These are phyloP conservation scores for Aspergillus sergii DNA, from an alignment of 2,329 filamentous ascomycete species.

Conservation along the genomic window DNA sequence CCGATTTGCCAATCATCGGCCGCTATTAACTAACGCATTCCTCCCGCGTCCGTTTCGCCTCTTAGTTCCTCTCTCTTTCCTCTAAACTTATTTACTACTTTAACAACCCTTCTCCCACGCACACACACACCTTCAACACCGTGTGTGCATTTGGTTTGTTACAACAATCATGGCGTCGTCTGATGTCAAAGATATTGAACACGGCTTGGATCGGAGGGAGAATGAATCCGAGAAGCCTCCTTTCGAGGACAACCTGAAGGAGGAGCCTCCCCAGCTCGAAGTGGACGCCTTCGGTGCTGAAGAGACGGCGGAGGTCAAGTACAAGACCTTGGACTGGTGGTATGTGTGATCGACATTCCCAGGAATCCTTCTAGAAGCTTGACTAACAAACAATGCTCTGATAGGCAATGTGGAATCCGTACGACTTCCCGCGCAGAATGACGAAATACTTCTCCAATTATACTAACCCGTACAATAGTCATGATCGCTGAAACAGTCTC, in stretches of 20 bases:
- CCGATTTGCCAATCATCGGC: constrained; percentile 5
- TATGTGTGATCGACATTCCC: constrained; percentile 11
- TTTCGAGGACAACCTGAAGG: constrained; percentile 17
- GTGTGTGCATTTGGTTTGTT: neutral
- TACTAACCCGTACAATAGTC: constrained; percentile 29
- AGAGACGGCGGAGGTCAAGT: constrained; percentile 44
- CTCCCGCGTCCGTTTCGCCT: neutral
- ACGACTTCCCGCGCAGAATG: constrained; percentile 8
- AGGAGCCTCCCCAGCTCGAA: constrained; percentile 8
- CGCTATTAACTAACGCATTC: constrained; percentile 2
- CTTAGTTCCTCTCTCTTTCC: neutral
- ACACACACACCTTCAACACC: neutral
- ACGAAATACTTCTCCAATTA: too few species aligned
- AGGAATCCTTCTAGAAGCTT: neutral
- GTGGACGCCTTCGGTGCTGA: constrained; percentile 37
- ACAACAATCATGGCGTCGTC: neutral
- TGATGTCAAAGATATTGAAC: constrained; percentile 2
- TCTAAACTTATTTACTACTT: neutral
- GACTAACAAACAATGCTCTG: constrained; percentile 36
- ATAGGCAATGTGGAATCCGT: constrained; percentile 42
- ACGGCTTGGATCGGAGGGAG: neutral
- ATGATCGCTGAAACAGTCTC: constrained; percentile 61
- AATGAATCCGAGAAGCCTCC: neutral
- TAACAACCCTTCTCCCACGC: neutral
- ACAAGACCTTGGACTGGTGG: constrained; percentile 50